phyloP scores from a whole-genome alignment of 371 early-diverging fungal genomes.

The Lichtheimia ornata region DNA sequence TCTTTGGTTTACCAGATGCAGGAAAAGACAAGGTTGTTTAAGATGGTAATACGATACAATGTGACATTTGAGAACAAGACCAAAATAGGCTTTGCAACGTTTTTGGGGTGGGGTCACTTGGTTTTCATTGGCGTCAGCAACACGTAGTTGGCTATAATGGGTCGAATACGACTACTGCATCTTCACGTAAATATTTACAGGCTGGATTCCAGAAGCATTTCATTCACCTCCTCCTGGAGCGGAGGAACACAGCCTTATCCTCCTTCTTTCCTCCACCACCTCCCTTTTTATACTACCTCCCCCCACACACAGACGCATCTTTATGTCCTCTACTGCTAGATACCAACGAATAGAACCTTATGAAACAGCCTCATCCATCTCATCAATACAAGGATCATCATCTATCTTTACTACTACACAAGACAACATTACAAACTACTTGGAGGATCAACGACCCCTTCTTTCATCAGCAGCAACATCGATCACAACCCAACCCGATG shows the following conservation, averaged over 20 bases:
- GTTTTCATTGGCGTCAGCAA: too few species aligned
- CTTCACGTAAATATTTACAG: too few species aligned
- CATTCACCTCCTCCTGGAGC: too few species aligned
- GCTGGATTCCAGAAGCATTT: too few species aligned
- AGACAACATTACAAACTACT: conserved; percentile 5
- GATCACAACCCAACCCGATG: background rate
- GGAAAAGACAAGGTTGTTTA: too few species aligned
- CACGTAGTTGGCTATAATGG: too few species aligned
- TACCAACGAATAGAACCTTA: conserved; percentile 32
- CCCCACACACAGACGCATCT: background rate
- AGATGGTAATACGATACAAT: too few species aligned
- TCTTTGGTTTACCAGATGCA: too few species aligned
- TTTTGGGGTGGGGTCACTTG: too few species aligned
- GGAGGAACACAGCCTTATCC: background rate
- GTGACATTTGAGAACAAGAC: too few species aligned
- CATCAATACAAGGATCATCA: conserved; percentile 25
- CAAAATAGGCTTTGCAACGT: too few species aligned
- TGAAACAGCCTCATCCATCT: conserved; percentile 31
- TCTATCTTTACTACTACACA: conserved; percentile 15
- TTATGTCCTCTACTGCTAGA: conserved; percentile 17
- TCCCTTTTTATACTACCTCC: background rate
- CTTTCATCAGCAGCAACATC: conserved; percentile 22
- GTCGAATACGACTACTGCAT: too few species aligned
- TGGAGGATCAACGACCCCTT: conserved; percentile 28
- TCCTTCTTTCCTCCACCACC: conserved; percentile 5